Conservation (phyloP, 257 asterid species). For the Eucommia ulmoides region DNA sequence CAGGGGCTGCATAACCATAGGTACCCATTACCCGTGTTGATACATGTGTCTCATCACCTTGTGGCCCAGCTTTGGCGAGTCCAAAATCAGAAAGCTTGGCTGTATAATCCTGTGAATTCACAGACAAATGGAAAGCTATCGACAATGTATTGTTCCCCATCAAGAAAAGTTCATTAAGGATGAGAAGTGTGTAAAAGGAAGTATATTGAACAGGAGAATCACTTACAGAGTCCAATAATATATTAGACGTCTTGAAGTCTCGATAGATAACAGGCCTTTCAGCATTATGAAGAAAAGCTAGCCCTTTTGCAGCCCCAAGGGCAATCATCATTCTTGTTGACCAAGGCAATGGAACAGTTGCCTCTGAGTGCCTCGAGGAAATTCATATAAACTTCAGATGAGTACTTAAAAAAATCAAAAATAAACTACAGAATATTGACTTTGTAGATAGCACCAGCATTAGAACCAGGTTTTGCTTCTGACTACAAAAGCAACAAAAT, state of each 20-base stretch:
- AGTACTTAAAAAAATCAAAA: no score
- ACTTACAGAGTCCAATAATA: constrained; percentile 85
- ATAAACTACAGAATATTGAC: no score
- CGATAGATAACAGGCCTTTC: constrained; percentile 97
- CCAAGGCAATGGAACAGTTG: constrained; percentile 83
- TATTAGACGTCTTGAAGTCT: constrained; percentile 95
- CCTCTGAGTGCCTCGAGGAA: constrained; percentile 74
- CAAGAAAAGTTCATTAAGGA: no score
- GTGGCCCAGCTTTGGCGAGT: constrained; percentile 99
- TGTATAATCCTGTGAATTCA: constrained; percentile 66
- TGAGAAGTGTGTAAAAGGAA: no score
- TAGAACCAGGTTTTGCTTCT: no score
- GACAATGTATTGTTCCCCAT: constrained; percentile 6
- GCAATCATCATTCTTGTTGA: constrained; percentile 97
- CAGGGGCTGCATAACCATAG: constrained; percentile 99
- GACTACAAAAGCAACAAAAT: no score
- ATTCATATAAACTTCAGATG: constrained; percentile 39
- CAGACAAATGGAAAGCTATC: neutral
- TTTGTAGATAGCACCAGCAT: no score
- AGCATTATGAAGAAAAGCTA: constrained; percentile 96
- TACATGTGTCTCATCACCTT: constrained; percentile 98
- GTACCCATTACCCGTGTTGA: constrained; percentile 99
- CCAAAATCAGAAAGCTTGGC: constrained; percentile 99
- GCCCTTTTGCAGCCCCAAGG: constrained; percentile 99
- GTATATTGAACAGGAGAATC: no score